phyloP scores from a whole-genome alignment of 2,329 filamentous ascomycete species.

The Diaporthe ampelina region DNA sequence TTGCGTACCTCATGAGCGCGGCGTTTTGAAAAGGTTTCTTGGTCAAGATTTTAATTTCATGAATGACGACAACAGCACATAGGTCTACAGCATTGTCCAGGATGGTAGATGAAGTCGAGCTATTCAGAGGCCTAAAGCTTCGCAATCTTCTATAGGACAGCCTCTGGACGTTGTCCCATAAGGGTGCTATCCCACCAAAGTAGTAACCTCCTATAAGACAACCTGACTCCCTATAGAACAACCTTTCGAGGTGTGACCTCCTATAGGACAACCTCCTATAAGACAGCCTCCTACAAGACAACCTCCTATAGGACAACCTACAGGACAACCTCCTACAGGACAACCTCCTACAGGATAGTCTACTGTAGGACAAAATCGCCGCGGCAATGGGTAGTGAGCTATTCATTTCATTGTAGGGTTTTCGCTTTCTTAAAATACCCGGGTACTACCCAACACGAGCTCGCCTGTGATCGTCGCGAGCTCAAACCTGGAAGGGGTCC shows the following conservation, averaged over 20 bases:
- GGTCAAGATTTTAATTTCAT: conserved; percentile 6
- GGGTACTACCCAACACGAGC: conserved; percentile 27
- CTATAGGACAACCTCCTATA: too few relatives aligned
- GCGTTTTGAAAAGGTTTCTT: conserved; percentile 26
- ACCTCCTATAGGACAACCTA: too few relatives aligned
- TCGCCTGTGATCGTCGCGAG: conserved; percentile 15
- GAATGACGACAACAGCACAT: conserved; percentile 7
- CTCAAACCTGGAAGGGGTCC: conserved; percentile 67
- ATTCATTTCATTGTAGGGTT: neutral
- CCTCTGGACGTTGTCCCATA: too few relatives aligned
- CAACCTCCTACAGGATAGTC: too few relatives aligned
- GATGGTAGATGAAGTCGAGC: neutral
- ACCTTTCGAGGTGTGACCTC: too few relatives aligned
- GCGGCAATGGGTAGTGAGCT: conserved; percentile 4
- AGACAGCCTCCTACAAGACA: too few relatives aligned
- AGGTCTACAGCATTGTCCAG: conserved; percentile 1
- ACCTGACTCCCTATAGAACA: too few relatives aligned
- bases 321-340: too few relatives aligned
- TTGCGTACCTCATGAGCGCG: conserved; percentile 36
- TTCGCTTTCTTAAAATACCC: neutral
- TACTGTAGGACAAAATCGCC: neutral
- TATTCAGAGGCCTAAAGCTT: conserved; percentile 14
- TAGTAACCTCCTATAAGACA: too few relatives aligned
- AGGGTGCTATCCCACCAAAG: too few relatives aligned
- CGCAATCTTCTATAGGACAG: too few relatives aligned